Evolutionary conservation across 2,329 filamentous ascomycete genomes (phyloP).

Genomic region (Sclerotinia sclerotiorum): DNA sequence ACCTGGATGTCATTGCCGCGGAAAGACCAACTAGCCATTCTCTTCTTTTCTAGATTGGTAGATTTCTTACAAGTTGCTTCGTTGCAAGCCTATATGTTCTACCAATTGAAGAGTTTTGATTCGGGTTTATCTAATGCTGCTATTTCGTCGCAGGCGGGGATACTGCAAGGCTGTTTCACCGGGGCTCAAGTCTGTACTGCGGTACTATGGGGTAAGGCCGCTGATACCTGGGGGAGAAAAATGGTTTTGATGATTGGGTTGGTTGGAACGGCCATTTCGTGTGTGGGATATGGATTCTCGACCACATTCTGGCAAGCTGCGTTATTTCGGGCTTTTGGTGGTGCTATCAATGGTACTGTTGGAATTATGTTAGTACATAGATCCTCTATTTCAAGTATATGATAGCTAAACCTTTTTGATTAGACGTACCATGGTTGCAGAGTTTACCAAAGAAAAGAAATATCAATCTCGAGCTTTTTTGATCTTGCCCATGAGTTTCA

Average conservation of each 20-base stretch:
- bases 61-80: conserved; percentile 82
- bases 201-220: conserved; percentile 75
- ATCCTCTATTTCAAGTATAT: neutral
- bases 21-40: conserved; percentile 74
- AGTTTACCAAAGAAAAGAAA: conserved; percentile 68
- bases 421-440: conserved; percentile 68
- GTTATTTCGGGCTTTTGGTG: conserved; percentile 69
- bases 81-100: conserved; percentile 71
- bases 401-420: conserved; percentile 1
- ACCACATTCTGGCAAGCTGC: conserved; percentile 70
- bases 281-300: conserved; percentile 67
- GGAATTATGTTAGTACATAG: conserved; percentile 64
- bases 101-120: conserved; percentile 79
- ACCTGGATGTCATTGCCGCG: conserved; percentile 72
- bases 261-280: conserved; percentile 61
- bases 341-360: conserved; percentile 72
- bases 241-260: conserved; percentile 76
- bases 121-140: conserved; percentile 55
- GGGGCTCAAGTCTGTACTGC: conserved; percentile 80
- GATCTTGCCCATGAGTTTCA: conserved; percentile 63
- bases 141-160: conserved; percentile 74
- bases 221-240: conserved; percentile 70
- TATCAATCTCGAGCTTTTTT: conserved; percentile 48
- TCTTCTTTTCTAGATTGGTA: conserved; percentile 75
- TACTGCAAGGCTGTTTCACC: conserved; percentile 77